phyloP scores from a whole-genome alignment of 140 eudicot species.

The Ambrosia hybrid region DNA sequence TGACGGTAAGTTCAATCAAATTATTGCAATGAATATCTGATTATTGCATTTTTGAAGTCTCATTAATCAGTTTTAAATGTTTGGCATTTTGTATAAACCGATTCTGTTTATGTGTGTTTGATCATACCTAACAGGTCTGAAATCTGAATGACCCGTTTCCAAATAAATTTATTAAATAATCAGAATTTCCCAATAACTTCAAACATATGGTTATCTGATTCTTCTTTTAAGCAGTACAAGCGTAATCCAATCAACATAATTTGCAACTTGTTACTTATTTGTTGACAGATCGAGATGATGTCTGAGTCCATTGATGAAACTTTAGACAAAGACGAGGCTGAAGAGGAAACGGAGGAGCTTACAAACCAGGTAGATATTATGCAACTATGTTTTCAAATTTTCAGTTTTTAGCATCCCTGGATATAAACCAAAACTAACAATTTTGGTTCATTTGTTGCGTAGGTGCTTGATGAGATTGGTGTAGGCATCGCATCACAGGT shows the following conservation, averaged over 20 bases:
- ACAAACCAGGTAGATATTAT: slow-evolving; percentile 67
- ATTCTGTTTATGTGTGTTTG: background rate
- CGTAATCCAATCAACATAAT: background rate
- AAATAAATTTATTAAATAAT: background rate
- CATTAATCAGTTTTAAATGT: background rate
- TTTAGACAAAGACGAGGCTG: slow-evolving; percentile 94
- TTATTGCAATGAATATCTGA: background rate
- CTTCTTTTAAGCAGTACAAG: background rate
- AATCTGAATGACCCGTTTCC: background rate
- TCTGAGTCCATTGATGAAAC: slow-evolving; percentile 95
- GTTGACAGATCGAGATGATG: slow-evolving; percentile 91
- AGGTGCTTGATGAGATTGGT: slow-evolving; percentile 97
- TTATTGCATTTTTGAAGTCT: background rate
- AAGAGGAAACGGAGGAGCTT: slow-evolving; percentile 96
- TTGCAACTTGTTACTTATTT: slow-evolving; percentile 7
- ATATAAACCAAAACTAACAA: background rate
- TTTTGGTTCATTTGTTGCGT: slow-evolving; percentile 29
- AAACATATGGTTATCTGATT: background rate
- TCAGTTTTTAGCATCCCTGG: slow-evolving; percentile 4
- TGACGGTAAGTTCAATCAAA: slow-evolving; percentile 57
- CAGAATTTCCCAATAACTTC: background rate
- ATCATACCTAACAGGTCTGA: background rate
- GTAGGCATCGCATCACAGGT: slow-evolving; percentile 98
- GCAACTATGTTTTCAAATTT: background rate
- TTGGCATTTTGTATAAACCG: background rate